Conservation (phyloP, 2,329 filamentous ascomycete species). For the Didymella arachidicola region DNA sequence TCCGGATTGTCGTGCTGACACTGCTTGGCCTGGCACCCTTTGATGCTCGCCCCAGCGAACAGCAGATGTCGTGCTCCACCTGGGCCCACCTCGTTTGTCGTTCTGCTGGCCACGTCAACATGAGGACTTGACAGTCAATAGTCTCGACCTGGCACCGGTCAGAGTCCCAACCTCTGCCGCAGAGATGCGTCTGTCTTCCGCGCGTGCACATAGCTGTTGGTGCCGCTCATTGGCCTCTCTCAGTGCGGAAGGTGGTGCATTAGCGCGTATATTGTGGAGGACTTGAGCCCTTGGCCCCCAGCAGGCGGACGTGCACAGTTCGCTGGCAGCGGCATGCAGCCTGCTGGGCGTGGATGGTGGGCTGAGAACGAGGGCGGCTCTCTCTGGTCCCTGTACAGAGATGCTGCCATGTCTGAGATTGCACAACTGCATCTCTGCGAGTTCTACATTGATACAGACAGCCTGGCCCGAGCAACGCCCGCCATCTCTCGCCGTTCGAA, state of each 20-base stretch:
- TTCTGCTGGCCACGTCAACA: slow-evolving; percentile 18
- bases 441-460: not conserved
- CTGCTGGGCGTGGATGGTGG: not conserved
- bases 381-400: not conserved
- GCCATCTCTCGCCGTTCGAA: slow-evolving; percentile 18
- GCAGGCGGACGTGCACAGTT: slow-evolving; percentile 20
- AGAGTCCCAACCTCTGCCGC: slow-evolving; percentile 16
- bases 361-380: slow-evolving; percentile 5
- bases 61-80: slow-evolving; percentile 1
- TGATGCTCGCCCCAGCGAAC: slow-evolving; percentile 3
- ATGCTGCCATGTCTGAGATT: not conserved
- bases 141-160: slow-evolving; percentile 16
- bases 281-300: slow-evolving; percentile 14
- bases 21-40: not conserved
- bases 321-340: slow-evolving; percentile 11
- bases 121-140: slow-evolving; percentile 1
- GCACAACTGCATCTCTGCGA: not conserved
- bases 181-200: slow-evolving; percentile 20
- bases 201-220: slow-evolving; percentile 18
- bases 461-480: slow-evolving; percentile 2
- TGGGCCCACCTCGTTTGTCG: slow-evolving; percentile 5
- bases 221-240: slow-evolving; percentile 12
- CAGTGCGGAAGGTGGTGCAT: slow-evolving; percentile 12
- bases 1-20: slow-evolving; percentile 5
- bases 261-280: slow-evolving; percentile 19